Percentiles rank a stretch among this genome's conserved stretches.
These are phyloP conservation scores for Suillus occidentalis DNA, from an alignment of 768 basidiomycete genomes.

Conservation along the genomic window DNA sequence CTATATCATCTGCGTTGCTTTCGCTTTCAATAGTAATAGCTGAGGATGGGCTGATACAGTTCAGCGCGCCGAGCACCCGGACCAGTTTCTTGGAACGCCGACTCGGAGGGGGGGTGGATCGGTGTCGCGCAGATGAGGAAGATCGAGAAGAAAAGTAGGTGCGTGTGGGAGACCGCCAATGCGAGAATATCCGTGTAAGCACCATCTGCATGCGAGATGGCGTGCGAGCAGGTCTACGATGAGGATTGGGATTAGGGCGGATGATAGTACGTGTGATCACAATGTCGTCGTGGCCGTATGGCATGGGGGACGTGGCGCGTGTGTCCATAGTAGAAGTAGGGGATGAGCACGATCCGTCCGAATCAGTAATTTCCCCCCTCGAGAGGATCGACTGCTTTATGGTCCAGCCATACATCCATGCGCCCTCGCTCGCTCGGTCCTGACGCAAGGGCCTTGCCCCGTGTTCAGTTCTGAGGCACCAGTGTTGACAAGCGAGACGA, in stretches of 20 bases:
- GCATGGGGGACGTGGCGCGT: too few relatives aligned
- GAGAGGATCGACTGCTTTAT: conserved; percentile 33
- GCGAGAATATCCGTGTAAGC: background rate
- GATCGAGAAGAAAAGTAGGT: conserved; percentile 16
- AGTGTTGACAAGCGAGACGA: conserved; percentile 11
- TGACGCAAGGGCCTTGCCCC: conserved; percentile 25
- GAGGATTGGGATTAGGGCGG: conserved; percentile 8
- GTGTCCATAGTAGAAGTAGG: background rate
- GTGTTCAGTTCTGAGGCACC: conserved; percentile 17
- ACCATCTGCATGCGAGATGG: background rate
- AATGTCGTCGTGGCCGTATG: too few relatives aligned
- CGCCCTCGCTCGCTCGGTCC: conserved; percentile 10
- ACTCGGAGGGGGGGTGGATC: conserved; percentile 5
- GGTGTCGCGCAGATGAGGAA: conserved; percentile 10
- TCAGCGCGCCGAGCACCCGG: conserved; percentile 27
- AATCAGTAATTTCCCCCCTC: background rate
- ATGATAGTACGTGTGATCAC: too few relatives aligned
- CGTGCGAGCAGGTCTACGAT: background rate
- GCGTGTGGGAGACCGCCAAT: conserved; percentile 30
- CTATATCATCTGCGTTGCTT: conserved; percentile 27
- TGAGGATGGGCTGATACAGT: conserved; percentile 33
- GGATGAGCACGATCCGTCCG: background rate
- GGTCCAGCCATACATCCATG: conserved; percentile 27
- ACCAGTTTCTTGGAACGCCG: conserved; percentile 19
- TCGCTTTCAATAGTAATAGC: conserved; percentile 32